Percentiles rank a stretch among this genome's conserved stretches.
Evolutionary conservation across 345 rosid genomes (phyloP).

Genomic region (Citrus sp.): DNA sequence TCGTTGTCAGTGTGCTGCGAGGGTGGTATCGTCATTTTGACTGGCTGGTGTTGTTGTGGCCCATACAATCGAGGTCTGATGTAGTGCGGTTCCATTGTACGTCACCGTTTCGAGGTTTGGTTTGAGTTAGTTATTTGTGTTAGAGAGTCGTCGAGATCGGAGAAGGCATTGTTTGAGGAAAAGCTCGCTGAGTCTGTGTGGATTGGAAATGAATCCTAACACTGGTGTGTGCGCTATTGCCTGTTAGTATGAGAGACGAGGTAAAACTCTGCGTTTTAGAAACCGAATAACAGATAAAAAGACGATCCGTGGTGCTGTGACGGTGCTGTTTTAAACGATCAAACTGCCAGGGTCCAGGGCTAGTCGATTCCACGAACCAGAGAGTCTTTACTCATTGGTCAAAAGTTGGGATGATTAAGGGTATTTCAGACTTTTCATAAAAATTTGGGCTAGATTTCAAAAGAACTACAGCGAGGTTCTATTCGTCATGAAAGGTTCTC

Average conservation of each 20-base stretch:
- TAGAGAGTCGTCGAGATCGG: slow-evolving; percentile 6
- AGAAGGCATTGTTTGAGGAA: slow-evolving; percentile 12
- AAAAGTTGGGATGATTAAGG: not conserved
- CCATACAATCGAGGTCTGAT: slow-evolving; percentile 37
- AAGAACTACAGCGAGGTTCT: not conserved
- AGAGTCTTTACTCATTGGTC: not conserved
- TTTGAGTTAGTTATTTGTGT: not conserved
- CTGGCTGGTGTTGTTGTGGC: slow-evolving; percentile 27
- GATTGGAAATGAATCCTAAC: not conserved
- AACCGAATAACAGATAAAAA: not conserved
- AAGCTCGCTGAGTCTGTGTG: not conserved
- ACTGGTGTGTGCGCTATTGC: not conserved
- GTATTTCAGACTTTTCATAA: not conserved
- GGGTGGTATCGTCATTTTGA: slow-evolving; percentile 42
- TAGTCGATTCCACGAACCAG: not conserved
- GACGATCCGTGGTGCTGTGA: not conserved
- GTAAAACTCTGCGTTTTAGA: not conserved
- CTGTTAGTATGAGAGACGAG: not conserved
- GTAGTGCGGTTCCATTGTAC: slow-evolving; percentile 31
- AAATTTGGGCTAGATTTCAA: not conserved
- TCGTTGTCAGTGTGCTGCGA: slow-evolving; percentile 60
- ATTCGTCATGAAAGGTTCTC: not conserved
- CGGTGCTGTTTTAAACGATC: not conserved
- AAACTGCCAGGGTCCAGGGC: not conserved
- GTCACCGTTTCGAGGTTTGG: not conserved